phyloP scores from a whole-genome alignment of 2,329 filamentous ascomycete genomes.

The Emericellopsis atlantica region DNA sequence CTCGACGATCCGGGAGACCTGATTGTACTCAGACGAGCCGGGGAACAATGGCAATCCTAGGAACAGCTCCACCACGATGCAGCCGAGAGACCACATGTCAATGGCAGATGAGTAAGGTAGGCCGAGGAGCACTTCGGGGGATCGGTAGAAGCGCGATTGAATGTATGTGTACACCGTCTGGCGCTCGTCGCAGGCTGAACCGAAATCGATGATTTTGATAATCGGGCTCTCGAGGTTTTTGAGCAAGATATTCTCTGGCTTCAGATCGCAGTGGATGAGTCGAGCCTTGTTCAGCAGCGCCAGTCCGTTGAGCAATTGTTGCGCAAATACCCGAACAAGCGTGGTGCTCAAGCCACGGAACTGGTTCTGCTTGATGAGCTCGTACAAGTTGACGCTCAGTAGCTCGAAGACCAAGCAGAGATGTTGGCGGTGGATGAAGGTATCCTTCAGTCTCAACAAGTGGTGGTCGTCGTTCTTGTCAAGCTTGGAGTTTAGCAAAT shows the following conservation, averaged over 20 bases:
- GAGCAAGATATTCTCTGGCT: slow-evolving; percentile 92
- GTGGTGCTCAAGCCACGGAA: slow-evolving; percentile 96
- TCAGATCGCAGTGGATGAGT: slow-evolving; percentile 94
- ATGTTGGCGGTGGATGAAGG: slow-evolving; percentile 96
- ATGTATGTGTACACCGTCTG: slow-evolving; percentile 99
- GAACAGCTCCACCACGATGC: slow-evolving; percentile 96
- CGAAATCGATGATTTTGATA: slow-evolving; percentile 99
- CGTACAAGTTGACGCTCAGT: slow-evolving; percentile 93
- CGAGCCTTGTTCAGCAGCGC: slow-evolving; percentile 91
- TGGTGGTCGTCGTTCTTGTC: slow-evolving; percentile 99
- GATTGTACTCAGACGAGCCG: slow-evolving; percentile 96
- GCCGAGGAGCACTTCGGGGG: slow-evolving; percentile 89
- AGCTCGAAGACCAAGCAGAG: slow-evolving; percentile 93
- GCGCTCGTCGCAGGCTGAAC: slow-evolving; percentile 92
- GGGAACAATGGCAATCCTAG: slow-evolving; percentile 89
- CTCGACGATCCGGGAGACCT: slow-evolving; percentile 91
- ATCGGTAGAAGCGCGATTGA: slow-evolving; percentile 94
- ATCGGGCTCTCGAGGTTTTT: slow-evolving; percentile 98
- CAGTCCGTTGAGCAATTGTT: slow-evolving; percentile 87
- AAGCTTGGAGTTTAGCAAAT: slow-evolving; percentile 93
- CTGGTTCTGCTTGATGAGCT: slow-evolving; percentile 98
- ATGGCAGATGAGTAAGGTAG: slow-evolving; percentile 96
- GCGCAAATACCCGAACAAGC: slow-evolving; percentile 90
- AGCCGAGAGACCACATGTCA: slow-evolving; percentile 98
- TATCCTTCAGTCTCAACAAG: slow-evolving; percentile 86